phyloP scores from a whole-genome alignment of 2,329 filamentous ascomycete species.

The Sarocladiaceae sp. region DNA sequence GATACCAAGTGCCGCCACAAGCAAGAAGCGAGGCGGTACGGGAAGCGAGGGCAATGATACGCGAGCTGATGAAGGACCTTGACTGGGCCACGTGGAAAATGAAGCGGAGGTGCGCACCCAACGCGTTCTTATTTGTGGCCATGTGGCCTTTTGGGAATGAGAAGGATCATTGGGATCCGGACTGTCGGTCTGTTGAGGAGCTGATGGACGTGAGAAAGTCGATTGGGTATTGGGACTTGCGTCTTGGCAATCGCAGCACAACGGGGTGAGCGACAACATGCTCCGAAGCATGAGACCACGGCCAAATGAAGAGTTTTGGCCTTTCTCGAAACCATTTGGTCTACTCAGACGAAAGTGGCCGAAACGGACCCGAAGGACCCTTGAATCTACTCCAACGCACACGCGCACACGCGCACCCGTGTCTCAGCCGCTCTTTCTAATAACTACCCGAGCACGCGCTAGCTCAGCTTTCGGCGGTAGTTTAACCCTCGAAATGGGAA shows the following conservation, averaged over 20 bases:
- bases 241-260: too few relatives aligned
- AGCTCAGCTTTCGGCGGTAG: too few relatives aligned
- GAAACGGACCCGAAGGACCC: not conserved
- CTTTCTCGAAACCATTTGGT: not conserved
- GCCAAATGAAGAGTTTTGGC: not conserved
- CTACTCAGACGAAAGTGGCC: not conserved
- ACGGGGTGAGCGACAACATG: not conserved
- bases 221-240: constrained; percentile 2
- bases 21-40: too few relatives aligned
- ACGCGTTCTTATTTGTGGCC: constrained; percentile 54
- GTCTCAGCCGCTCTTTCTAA: not conserved
- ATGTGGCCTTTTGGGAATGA: constrained; percentile 55
- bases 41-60: constrained; percentile 16
- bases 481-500: not conserved
- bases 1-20: too few relatives aligned
- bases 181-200: constrained; percentile 21
- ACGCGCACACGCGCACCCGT: not conserved
- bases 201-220: constrained; percentile 14
- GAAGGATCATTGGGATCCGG: constrained; percentile 43
- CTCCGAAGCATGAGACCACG: not conserved
- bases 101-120: constrained; percentile 43
- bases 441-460: not conserved
- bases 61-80: constrained; percentile 39
- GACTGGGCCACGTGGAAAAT: constrained; percentile 56
- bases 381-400: not conserved